Evolutionary conservation across 441 rosid species (phyloP).

Genomic region (Macaranga tanarius): DNA sequence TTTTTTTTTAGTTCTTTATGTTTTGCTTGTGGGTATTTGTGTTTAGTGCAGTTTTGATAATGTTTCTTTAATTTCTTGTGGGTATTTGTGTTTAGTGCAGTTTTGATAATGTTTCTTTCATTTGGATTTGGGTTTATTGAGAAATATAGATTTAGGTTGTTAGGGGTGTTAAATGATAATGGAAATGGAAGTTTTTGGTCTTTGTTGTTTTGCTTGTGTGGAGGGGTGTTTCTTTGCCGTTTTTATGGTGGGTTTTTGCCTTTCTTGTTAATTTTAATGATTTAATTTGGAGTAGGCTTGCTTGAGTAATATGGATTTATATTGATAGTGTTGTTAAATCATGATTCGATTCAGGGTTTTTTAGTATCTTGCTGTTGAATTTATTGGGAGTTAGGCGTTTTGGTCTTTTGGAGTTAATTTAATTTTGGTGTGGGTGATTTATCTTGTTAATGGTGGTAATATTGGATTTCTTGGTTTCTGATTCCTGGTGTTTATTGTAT

Average conservation of each 20-base stretch:
- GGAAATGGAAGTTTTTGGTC: background rate
- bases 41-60: background rate
- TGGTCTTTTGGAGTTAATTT: background rate
- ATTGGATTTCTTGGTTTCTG: background rate
- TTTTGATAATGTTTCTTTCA: background rate
- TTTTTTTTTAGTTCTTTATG: background rate
- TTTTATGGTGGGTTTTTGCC: too few species aligned
- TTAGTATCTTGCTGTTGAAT: background rate
- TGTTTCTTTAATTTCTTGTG: background rate
- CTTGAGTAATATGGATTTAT: too few species aligned
- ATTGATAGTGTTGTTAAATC: too few species aligned
- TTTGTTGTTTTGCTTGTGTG: too few species aligned
- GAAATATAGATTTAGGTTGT: background rate
- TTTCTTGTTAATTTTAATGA: background rate
- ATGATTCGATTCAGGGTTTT: background rate
- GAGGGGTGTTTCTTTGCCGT: too few species aligned
- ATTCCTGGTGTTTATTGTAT: background rate
- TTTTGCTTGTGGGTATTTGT: background rate
- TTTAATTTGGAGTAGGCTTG: background rate
- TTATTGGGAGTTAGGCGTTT: background rate
- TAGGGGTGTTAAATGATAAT: background rate
- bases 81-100: background rate
- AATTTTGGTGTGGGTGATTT: background rate
- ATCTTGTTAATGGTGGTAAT: background rate
- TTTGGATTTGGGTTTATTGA: background rate